Base-by-base conservation (phyloP, 2,329 filamentous ascomycete species). In the Alternaria hordeiaustralica region DNA sequence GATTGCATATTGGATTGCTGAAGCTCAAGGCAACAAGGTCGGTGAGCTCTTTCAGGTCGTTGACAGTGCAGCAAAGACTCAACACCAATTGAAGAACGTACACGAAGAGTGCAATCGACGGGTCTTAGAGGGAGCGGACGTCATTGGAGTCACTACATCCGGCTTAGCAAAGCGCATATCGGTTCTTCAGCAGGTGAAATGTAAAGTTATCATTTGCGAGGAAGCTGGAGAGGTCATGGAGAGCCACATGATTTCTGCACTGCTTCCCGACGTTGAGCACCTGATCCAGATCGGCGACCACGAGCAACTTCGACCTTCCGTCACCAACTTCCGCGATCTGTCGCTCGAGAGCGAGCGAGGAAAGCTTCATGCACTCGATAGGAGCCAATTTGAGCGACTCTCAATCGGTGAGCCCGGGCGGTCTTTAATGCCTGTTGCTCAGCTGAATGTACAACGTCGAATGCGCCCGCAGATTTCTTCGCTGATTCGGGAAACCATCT, bases 161-260 rank as follows among this genome's bases (percentile, higher is more conserved):
- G 87, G 87, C 0, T 78, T 90, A 2, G 88, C 88, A 82, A 88
- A 71, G 78, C 79, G 87, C 15, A 74, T 88, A 0, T 75, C 81
- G 0, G 66, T 86, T 1, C 78, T 91, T 0, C 81, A 83, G 8
- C 81, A 82, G 8, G 63, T 90, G 2, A 71, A 78, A 7, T 79
- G 81, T 30, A 89, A 90, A 63, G 84, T 90, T 0, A 74, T 92
- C 15, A 73, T 92, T 1, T 90, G 87, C 33, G 90, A 92, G 72
- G 90, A 92, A 70, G 90, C 90, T 2, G 90, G 86, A 0, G 89
- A 92, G 65, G 87, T 92, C 0, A 80, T 92, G 30, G 90, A 92
- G 72, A 82, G 87, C 0, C 89, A 92, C 62, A 79, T 87, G 3
- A 73, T 92, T 1, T 87, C 87, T 0, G 84, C 89, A 0, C 74